Base-by-base conservation (phyloP, 768 basidiomycete genomes). In the Gymnopilus dilepis region DNA sequence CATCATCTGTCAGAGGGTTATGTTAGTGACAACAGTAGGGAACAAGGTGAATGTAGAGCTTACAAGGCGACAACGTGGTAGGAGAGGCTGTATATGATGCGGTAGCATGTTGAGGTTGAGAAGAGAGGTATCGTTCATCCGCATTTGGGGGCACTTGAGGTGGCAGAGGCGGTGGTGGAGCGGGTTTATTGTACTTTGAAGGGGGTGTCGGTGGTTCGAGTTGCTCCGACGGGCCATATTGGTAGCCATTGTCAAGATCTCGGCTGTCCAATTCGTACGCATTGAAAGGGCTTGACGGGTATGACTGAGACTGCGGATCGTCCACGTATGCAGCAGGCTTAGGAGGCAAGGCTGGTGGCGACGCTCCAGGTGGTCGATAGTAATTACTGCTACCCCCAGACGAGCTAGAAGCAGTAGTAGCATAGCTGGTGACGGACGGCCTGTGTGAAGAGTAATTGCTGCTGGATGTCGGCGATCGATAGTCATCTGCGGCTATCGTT, bases 311-410 rank as follows among this genome's bases (percentile, higher is more conserved):
- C 31, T 59, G 61, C 43, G 63, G 47, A 50, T 63, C 52, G 30
- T 67, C 68, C 11, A 54, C 58, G 48, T 69, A 70, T 2, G 62
- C 60, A 28, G 71, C 62, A 26, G 69, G 69, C 57, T 68, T 70
- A 11, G 72, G 73, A 12, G 74, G 74, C 30, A 72, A 59, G 8
- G 70, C 64, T 30, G 72, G 73, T 6, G 72, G 71, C 30, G 65
- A 62, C 19, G 72, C 66, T 21, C 76, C 77, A 40, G 77, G 65
- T 48, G 77, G 76, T 28, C 73, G 69, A 56, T 70, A 68, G 19
- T 70, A 62, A 15, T 65, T 63, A 31, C 58, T 59, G 59, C 58
- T 59, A 59, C 61, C 58, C 59, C 63, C 58, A 58, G 69, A 38
- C 52, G 64, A 43, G 66, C 52, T 58, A 56, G 61, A 50, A 58